phyloP scores from a whole-genome alignment of 257 asterid genomes.

The Nicotiana tomentosiformis region DNA sequence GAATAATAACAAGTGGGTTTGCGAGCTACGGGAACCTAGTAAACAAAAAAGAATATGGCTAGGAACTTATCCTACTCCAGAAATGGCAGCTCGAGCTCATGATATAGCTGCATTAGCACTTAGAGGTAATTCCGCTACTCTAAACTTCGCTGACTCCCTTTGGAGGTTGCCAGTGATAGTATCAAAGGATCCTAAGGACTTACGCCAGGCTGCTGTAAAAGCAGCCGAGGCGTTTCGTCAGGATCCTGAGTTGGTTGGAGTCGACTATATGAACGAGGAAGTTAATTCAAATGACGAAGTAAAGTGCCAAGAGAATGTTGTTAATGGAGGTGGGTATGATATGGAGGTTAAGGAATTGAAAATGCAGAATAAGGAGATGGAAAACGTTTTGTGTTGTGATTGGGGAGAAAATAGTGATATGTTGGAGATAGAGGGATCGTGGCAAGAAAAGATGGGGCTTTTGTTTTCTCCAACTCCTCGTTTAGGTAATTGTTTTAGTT shows the following conservation, averaged over 20 bases:
- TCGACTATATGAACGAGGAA: not conserved
- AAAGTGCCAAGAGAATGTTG: conserved; percentile 12
- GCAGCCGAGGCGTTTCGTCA: conserved; percentile 42
- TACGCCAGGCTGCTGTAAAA: conserved; percentile 38
- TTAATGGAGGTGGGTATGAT: not conserved
- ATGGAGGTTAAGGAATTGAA: not conserved
- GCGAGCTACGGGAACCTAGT: conserved; percentile 51
- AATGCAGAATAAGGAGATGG: not conserved
- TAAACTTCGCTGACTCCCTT: conserved; percentile 68
- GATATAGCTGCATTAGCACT: conserved; percentile 74
- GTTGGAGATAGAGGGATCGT: conserved; percentile 10
- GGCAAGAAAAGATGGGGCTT: conserved; percentile 30
- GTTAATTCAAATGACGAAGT: not conserved
- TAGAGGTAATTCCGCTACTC: conserved; percentile 42
- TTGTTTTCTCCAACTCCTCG: conserved; percentile 53
- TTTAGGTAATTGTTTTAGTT: conserved; percentile 21
- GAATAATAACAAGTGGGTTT: conserved; percentile 30
- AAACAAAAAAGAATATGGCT: conserved; percentile 65
- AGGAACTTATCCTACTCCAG: conserved; percentile 68
- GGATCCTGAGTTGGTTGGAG: not conserved
- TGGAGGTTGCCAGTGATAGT: conserved; percentile 39
- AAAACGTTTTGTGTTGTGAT: not conserved
- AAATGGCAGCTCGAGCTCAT: conserved; percentile 83
- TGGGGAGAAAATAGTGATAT: conserved; percentile 8
- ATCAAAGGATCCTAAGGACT: conserved; percentile 37